Evolutionary conservation across 352 stramenopile genomes (phyloP).

Genomic region (Plasmopara muralis): DNA sequence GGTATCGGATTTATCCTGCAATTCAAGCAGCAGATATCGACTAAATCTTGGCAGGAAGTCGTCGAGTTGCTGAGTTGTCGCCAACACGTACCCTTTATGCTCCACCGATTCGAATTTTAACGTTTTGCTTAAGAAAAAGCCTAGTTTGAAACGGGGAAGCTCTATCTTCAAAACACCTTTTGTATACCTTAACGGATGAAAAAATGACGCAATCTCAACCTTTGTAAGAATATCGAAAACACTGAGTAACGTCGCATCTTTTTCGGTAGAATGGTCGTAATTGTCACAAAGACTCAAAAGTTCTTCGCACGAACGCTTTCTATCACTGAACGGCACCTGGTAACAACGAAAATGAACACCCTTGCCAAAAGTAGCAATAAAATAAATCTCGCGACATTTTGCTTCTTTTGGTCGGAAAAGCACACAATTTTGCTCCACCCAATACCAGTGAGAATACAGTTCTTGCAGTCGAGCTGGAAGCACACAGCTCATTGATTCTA

Average conservation of each 20-base stretch:
- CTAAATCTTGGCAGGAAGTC: conserved; percentile 34
- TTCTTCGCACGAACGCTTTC: conserved; percentile 5
- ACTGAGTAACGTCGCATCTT: conserved; percentile 6
- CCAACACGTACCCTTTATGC: conserved; percentile 37
- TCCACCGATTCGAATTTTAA: conserved; percentile 29
- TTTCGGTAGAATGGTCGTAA: conserved; percentile 25
- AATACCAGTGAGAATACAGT: conserved; percentile 49
- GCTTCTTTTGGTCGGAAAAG: conserved; percentile 26
- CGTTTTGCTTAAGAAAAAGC: conserved; percentile 24
- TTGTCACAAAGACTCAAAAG: conserved; percentile 9
- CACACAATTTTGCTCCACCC: conserved; percentile 34
- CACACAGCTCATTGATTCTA: conserved; percentile 7
- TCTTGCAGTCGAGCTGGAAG: conserved; percentile 26
- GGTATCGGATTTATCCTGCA: conserved; percentile 13
- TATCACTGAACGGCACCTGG: conserved; percentile 30
- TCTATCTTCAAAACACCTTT: conserved; percentile 25
- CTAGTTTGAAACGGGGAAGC: conserved; percentile 39
- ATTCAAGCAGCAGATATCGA: conserved; percentile 32
- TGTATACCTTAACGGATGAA: conserved; percentile 24
- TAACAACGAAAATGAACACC: conserved; percentile 14
- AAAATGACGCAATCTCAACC: conserved; percentile 35
- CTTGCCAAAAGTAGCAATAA: conserved; percentile 17
- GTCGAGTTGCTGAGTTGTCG: conserved; percentile 31
- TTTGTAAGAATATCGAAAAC: conserved; percentile 24
- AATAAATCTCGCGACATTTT: conserved; percentile 16